phyloP scores from a whole-genome alignment of 345 rosid species.

The Psidium friedrichsthalianum region DNA sequence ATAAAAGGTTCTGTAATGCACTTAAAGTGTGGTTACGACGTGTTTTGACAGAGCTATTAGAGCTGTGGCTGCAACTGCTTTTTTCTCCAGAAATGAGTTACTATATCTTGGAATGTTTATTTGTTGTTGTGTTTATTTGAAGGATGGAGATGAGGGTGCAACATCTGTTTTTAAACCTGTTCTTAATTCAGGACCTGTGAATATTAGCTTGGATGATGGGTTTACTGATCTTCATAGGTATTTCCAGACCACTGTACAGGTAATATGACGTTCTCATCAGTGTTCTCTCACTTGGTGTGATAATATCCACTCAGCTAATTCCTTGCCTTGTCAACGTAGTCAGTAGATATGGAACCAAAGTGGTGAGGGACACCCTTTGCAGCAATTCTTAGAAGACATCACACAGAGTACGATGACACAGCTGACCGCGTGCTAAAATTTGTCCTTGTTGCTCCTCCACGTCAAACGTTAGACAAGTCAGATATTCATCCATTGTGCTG shows the following conservation, averaged over 20 bases:
- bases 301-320: neutral
- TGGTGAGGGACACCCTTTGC: slow-evolving; percentile 83
- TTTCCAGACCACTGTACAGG: slow-evolving; percentile 63
- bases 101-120: neutral
- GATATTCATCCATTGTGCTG: slow-evolving; percentile 58
- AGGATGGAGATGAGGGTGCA: slow-evolving; percentile 42
- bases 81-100: neutral
- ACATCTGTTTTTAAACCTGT: slow-evolving; percentile 36
- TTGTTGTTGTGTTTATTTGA: slow-evolving; percentile 15
- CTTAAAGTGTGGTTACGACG: neutral
- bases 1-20: neutral
- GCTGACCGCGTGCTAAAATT: slow-evolving; percentile 42
- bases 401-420: slow-evolving; percentile 27
- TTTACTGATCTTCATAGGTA: slow-evolving; percentile 56
- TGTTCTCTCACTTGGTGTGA: neutral
- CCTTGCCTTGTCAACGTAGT: slow-evolving; percentile 29
- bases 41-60: neutral
- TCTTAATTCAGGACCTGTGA: slow-evolving; percentile 46
- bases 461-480: slow-evolving; percentile 67
- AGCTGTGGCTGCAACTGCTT: neutral
- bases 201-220: slow-evolving; percentile 47
- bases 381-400: slow-evolving; percentile 82
- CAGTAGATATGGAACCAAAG: slow-evolving; percentile 60
- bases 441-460: slow-evolving; percentile 39
- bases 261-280: slow-evolving; percentile 6